Conservation (phyloP, 176 grass and related monocot genomes). For the Tuctoria greenei region DNA sequence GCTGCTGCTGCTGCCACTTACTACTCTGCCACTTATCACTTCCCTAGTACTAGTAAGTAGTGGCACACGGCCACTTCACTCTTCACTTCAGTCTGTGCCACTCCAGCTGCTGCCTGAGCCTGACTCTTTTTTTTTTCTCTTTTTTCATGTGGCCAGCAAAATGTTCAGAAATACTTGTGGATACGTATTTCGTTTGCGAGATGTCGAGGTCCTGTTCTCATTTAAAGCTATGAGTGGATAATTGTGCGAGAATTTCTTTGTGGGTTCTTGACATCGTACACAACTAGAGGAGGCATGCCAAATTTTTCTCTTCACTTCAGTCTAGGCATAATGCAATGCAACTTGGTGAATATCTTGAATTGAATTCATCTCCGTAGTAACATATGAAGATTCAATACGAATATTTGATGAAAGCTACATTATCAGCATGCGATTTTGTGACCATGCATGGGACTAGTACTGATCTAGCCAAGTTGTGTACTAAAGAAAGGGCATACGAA, state of each 20-base stretch:
- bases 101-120: slow-evolving; percentile 4
- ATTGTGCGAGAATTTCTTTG: background rate
- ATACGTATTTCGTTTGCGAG: background rate
- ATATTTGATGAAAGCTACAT: background rate
- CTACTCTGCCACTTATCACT: background rate
- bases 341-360: background rate
- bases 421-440: background rate
- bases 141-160: slow-evolving; percentile 23
- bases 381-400: background rate
- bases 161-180: background rate
- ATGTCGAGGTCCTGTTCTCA: background rate
- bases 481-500: slow-evolving; percentile 8
- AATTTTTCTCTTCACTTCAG: background rate
- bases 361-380: slow-evolving; percentile 7
- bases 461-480: background rate
- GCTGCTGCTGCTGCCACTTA: background rate
- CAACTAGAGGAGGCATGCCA: background rate
- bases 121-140: background rate
- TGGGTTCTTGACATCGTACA: background rate
- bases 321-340: background rate
- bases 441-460: background rate
- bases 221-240: slow-evolving; percentile 21
- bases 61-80: slow-evolving; percentile 32
- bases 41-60: background rate
- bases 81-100: background rate